A percentile compares a stretch with the other conserved stretches of the same genome.
Conservation (phyloP, 768 basidiomycete species). For the Ephemerocybe angulata region DNA sequence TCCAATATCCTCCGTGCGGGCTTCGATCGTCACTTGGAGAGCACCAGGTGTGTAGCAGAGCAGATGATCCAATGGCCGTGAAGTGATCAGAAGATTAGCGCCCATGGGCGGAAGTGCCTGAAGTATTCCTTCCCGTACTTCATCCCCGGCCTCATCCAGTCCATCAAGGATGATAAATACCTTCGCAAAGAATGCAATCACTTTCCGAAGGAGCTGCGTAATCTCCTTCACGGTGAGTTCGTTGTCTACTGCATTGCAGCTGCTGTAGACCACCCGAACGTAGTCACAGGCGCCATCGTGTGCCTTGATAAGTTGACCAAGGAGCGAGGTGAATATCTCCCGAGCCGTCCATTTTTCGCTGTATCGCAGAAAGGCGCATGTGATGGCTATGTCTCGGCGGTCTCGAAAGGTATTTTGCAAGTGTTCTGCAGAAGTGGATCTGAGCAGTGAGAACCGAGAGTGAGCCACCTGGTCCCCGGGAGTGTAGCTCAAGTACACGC, state of each 20-base stretch:
- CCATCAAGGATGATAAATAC: not conserved
- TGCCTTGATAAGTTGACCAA: not conserved
- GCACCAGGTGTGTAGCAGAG: not conserved
- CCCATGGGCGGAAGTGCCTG: not conserved
- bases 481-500: not conserved
- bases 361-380: slow-evolving; percentile 4
- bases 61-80: not conserved
- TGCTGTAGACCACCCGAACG: not conserved
- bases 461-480: not conserved
- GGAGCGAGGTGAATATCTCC: not conserved
- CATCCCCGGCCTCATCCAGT: not conserved
- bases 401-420: not conserved
- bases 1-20: not conserved
- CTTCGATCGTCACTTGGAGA: not conserved
- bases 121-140: not conserved
- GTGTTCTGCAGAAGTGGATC: not conserved
- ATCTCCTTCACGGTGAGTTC: not conserved
- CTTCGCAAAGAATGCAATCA: not conserved
- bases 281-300: not conserved
- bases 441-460: not conserved
- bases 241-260: not conserved
- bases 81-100: not conserved
- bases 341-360: not conserved
- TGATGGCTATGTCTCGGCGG: not conserved
- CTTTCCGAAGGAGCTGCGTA: not conserved